Percentiles rank a stretch among this genome's conserved stretches.
These are phyloP conservation scores for Closterium sp. DNA, from an alignment of 139 green algal species.

Conservation along the genomic window DNA sequence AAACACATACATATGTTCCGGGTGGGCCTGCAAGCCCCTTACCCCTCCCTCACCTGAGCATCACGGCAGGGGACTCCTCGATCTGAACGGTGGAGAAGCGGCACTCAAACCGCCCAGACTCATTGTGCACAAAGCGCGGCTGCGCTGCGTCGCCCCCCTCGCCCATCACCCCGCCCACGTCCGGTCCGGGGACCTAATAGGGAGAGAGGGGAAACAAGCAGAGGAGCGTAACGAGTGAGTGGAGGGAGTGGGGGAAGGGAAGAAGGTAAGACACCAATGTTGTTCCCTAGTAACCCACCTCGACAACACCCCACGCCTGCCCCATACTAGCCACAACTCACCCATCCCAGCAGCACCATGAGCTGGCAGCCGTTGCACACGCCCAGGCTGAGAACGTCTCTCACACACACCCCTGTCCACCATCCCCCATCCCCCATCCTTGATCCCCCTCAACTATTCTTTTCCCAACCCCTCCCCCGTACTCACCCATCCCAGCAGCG, in stretches of 20 bases:
- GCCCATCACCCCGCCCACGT: conserved; percentile 23
- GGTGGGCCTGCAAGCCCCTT: neutral
- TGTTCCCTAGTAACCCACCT: no score
- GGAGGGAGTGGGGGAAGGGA: no score
- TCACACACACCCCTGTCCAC: no score
- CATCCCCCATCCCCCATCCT: neutral
- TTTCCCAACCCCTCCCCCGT: neutral
- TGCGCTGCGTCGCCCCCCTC: conserved; percentile 59
- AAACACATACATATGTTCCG: no score
- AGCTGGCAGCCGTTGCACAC: conserved; percentile 99
- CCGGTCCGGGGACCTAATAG: conserved; percentile 19
- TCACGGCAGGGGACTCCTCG: conserved; percentile 74
- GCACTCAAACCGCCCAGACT: conserved; percentile 81
- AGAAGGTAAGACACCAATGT: no score
- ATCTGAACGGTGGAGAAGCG: conserved; percentile 77
- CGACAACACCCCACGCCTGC: no score
- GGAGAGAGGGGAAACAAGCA: neutral
- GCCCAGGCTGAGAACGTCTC: conserved; percentile 69
- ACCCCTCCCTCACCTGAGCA: conserved; percentile 60
- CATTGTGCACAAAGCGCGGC: conserved; percentile 97
- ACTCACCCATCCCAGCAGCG: conserved; percentile 94
- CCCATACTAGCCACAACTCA: conserved; percentile 54
- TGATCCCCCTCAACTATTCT: neutral
- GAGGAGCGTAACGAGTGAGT: neutral
- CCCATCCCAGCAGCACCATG: conserved; percentile 97